Base-by-base conservation (phyloP, 805 yeast species). In the Cyberlindnera maclurae region DNA sequence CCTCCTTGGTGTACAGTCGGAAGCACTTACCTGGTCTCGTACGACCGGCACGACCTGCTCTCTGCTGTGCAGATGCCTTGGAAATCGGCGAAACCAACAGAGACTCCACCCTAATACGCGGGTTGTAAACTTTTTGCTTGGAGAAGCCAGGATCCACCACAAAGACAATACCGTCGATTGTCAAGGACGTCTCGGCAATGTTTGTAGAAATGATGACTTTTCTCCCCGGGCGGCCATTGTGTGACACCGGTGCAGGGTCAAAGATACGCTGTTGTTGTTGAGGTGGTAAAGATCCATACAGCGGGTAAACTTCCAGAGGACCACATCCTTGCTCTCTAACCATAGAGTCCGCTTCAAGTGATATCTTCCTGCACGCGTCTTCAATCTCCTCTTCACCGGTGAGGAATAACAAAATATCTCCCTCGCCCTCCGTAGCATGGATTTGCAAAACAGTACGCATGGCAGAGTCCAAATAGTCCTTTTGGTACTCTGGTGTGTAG, bases 31-130 rank as follows among this genome's bases (percentile, higher is more conserved):
- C 98, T 12, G 97, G 96, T 55, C 96, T 77, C 6, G 97, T 90
- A 77, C 98, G 90, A 68, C 98, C 98, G 40, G 98, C 98, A 75
- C 98, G 85, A 75, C 98, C 98, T 27, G 97, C 97, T 64, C 98
- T 78, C 64, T 90, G 98, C 64, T 90, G 96, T 1, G 98, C 96
- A 34, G 94, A 81, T 0, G 98, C 98, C 64, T 88, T 89, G 10
- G 97, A 89, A 45, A 93, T 89, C 28, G 97, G 97, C 8, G 96
- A 85, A 4, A 93, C 97, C 38, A 90, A 70, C 50, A 90, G 69
- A 1, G 97, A 87, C 62, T 90, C 97, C 24, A 90, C 97, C 62
- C 98, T 75, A 42, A 90, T 85, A 61, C 97, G 75, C 36, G 98
- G 97, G 59, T 90, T 93, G 65, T 88, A 90, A 41, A 89, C 96